Percentiles rank a stretch among this genome's conserved stretches.
Conservation (phyloP, 1,139 yeast species). For the Hansenula anomala region DNA sequence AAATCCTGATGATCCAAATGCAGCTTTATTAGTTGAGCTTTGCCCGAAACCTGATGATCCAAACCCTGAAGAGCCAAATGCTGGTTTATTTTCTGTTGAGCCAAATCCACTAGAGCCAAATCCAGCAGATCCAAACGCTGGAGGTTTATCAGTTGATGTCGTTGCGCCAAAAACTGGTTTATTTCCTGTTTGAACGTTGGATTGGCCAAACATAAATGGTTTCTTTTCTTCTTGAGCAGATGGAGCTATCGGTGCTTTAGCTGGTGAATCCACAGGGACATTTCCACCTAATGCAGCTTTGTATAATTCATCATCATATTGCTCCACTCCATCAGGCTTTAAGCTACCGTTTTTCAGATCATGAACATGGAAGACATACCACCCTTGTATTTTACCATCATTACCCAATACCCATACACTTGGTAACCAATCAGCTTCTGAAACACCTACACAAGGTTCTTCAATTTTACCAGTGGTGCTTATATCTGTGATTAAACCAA, state of each 20-base stretch:
- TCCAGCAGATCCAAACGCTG: too few species aligned
- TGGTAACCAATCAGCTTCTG: constrained; percentile 55
- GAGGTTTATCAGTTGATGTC: neutral
- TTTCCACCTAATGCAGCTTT: constrained; percentile 5
- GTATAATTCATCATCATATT: constrained; percentile 12
- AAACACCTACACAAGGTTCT: constrained; percentile 57
- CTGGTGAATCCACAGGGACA: neutral
- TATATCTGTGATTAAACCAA: constrained; percentile 64
- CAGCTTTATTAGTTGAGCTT: constrained; percentile 2
- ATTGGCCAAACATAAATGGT: too few species aligned
- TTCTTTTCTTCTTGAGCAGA: neutral
- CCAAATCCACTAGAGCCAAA: too few species aligned
- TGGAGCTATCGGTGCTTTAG: neutral
- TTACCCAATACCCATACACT: constrained; percentile 57
- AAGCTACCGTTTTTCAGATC: constrained; percentile 36
- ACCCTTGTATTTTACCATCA: constrained; percentile 54
- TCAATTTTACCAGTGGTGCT: constrained; percentile 37
- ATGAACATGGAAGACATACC: constrained; percentile 57
- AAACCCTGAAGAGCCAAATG: constrained; percentile 14
- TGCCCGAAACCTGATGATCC: neutral
- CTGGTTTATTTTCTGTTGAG: constrained; percentile 2
- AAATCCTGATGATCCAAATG: constrained; percentile 10
- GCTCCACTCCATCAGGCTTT: constrained; percentile 14
- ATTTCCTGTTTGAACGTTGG: too few species aligned
- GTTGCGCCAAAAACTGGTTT: constrained; percentile 10